Base-by-base conservation (phyloP, 768 basidiomycete genomes). In the Tephrocybe sp. region DNA sequence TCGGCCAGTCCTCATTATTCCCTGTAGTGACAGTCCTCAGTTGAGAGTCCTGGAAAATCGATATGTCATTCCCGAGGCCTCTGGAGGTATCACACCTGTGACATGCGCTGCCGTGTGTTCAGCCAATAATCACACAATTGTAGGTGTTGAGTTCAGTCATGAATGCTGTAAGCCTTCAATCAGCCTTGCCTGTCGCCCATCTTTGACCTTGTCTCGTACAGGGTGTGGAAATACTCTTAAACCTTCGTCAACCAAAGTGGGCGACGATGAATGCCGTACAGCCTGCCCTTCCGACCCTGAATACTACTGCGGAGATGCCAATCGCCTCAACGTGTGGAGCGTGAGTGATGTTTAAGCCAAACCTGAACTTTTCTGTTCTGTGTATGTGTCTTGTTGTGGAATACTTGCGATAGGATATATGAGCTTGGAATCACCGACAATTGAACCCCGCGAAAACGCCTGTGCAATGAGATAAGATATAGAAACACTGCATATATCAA, bases 301-400 rank as follows among this genome's bases (percentile, higher is more conserved):
- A 32, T 46, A 34, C 33, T 46, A 21, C 18, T 46, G 45, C 18
- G 45, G 45, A 5, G n/a, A 46, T 24, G 18, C 30, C n/a, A 34
- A 46, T 34, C 45, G 32, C 20, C 30, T 46, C 3, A 46, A 36
- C n/a, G 10, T 46, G 4, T 46, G 45, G 45, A 46, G 32, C 14
- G 10, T 30, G 4, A 14, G 21, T 10, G 32, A 17, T 6, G 7
- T 20, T 30, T 24, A 25, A 45, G 15, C 14, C 21, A 20, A 8
- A 23, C 21, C 12, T 44, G 42, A 28, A 17, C 26, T 25, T n/a
- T n/a, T n/a, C n/a, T n/a, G n/a, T n/a, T n/a, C n/a, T n/a, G n/a
- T n/a, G n/a, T n/a, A n/a, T n/a, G n/a, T n/a, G n/a, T n/a, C n/a
- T n/a, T n/a, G n/a, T n/a, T n/a, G n/a, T n/a, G n/a, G n/a, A n/a